Evolutionary conservation across 2,329 filamentous ascomycete species (phyloP).

Genomic region (Parasarocladium wereldwijsianum): DNA sequence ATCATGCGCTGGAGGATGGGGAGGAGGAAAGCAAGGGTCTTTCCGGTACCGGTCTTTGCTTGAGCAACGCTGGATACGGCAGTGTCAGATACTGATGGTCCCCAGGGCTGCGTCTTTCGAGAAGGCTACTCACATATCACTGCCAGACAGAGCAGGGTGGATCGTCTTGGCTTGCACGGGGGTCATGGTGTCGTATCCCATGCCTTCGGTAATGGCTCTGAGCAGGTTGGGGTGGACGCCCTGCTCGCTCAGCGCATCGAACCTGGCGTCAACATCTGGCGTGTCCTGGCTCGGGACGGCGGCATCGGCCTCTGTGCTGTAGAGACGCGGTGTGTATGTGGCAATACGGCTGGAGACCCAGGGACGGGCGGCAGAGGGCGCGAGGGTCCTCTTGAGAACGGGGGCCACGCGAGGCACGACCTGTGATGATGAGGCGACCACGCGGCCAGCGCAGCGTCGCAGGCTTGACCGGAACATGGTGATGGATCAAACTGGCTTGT

Average conservation of each 20-base stretch:
- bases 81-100: not conserved
- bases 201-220: slow-evolving; percentile 50
- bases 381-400: slow-evolving; percentile 8
- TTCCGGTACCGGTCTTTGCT: slow-evolving; percentile 93
- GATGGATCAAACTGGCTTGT: too few relatives aligned
- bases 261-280: slow-evolving; percentile 14
- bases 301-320: slow-evolving; percentile 24
- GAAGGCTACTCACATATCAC: slow-evolving; percentile 54
- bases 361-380: slow-evolving; percentile 11
- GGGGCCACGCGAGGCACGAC: slow-evolving; percentile 10
- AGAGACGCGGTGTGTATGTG: slow-evolving; percentile 9
- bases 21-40: slow-evolving; percentile 85
- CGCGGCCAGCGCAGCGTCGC: slow-evolving; percentile 22
- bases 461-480: slow-evolving; percentile 22
- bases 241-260: slow-evolving; percentile 26
- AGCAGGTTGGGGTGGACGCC: slow-evolving; percentile 53
- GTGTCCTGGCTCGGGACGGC: slow-evolving; percentile 10
- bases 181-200: slow-evolving; percentile 78
- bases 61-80: slow-evolving; percentile 55
- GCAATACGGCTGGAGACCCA: slow-evolving; percentile 11
- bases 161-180: slow-evolving; percentile 82
- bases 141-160: slow-evolving; percentile 60
- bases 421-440: slow-evolving; percentile 12
- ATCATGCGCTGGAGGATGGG: slow-evolving; percentile 74
- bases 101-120: not conserved